phyloP scores from a whole-genome alignment of 164 flowering plant species.

The Platanus orientalis region DNA sequence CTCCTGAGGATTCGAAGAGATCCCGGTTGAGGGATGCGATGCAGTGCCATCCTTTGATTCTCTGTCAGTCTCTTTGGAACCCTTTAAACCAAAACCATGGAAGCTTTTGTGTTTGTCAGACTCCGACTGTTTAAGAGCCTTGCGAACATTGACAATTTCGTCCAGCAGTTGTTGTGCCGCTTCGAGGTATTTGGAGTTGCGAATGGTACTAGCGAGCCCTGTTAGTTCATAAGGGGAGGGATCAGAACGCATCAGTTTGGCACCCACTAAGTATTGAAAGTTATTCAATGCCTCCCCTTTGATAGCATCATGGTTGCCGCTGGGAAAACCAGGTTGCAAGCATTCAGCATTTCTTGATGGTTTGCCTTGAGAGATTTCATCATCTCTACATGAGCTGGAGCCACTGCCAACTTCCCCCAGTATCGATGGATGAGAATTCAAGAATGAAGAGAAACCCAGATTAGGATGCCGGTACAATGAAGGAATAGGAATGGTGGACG shows the following conservation, averaged over 20 bases:
- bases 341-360: conserved; percentile 28
- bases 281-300: conserved; percentile 29
- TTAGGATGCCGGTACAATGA: conserved; percentile 39
- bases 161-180: conserved; percentile 78
- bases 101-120: conserved; percentile 27
- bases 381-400: conserved; percentile 31
- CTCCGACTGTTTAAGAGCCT: conserved; percentile 47
- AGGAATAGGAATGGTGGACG: conserved; percentile 34
- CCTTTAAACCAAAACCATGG: conserved; percentile 21
- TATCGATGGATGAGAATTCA: conserved; percentile 32
- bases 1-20: conserved; percentile 33
- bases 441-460: conserved; percentile 35
- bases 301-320: conserved; percentile 24
- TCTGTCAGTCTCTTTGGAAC: conserved; percentile 35
- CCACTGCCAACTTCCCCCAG: conserved; percentile 31
- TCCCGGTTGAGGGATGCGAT: conserved; percentile 22
- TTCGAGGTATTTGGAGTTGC: conserved; percentile 63
- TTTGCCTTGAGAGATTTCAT: conserved; percentile 23
- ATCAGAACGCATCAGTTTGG: conserved; percentile 26
- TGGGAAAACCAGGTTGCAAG: conserved; percentile 26
- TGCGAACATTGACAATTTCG: conserved; percentile 69
- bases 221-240: conserved; percentile 27
- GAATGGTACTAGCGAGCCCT: conserved; percentile 26
- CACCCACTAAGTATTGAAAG: conserved; percentile 18
- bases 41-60: conserved; percentile 18